Evolutionary conservation across 2,329 filamentous ascomycete genomes (phyloP).

Genomic region (Fusarium palustre): DNA sequence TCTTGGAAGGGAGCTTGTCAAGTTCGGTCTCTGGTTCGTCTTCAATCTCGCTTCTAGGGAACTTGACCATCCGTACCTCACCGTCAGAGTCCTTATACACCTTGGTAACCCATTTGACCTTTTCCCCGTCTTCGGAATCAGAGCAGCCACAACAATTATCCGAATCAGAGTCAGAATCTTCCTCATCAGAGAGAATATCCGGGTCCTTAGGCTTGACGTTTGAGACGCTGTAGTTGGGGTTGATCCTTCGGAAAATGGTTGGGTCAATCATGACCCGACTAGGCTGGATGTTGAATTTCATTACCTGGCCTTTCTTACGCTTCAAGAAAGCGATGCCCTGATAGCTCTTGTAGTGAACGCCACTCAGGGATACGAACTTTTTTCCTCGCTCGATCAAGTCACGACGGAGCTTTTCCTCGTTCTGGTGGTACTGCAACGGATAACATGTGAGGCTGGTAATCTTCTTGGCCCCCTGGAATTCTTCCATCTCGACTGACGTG

Average conservation of each 20-base stretch:
- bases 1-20: constrained; percentile 60
- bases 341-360: constrained; percentile 85
- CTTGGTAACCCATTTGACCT: constrained; percentile 63
- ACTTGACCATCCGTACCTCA: constrained; percentile 49
- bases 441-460: constrained; percentile 83
- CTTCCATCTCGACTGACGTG: constrained; percentile 74
- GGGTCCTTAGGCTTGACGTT: constrained; percentile 78
- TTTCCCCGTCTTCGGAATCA: constrained; percentile 57
- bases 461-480: constrained; percentile 84
- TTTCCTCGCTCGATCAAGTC: constrained; percentile 83
- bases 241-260: constrained; percentile 82
- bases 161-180: constrained; percentile 57
- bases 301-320: constrained; percentile 71
- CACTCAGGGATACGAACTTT: constrained; percentile 83
- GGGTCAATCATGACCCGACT: constrained; percentile 91
- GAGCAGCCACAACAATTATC: constrained; percentile 55
- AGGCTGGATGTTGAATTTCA: constrained; percentile 87
- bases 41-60: constrained; percentile 48
- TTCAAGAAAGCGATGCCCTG: constrained; percentile 89
- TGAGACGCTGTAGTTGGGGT: constrained; percentile 86
- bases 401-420: constrained; percentile 71
- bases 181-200: constrained; percentile 66
- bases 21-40: constrained; percentile 62
- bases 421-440: constrained; percentile 82
- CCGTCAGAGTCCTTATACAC: constrained; percentile 61